Evolutionary conservation across 441 rosid genomes (phyloP).

Genomic region (Adansonia madagascariensis): DNA sequence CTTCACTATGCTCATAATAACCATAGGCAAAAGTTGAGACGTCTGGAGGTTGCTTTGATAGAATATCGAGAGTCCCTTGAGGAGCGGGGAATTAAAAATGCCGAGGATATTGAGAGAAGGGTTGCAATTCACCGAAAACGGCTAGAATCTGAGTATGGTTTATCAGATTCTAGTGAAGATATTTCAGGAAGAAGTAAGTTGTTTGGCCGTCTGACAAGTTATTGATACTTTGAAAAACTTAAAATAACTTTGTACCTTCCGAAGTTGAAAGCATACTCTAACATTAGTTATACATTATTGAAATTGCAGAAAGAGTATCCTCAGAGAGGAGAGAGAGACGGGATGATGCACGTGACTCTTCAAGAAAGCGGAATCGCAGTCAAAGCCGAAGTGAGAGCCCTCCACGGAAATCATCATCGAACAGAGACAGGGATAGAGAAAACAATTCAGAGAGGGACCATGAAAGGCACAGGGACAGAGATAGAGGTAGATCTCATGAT

Average conservation of each 20-base stretch:
- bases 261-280: neutral
- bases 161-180: slow-evolving; percentile 54
- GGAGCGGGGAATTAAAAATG: slow-evolving; percentile 80
- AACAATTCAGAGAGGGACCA: slow-evolving; percentile 53
- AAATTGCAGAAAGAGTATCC: slow-evolving; percentile 60
- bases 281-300: slow-evolving; percentile 2
- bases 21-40: slow-evolving; percentile 87
- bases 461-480: slow-evolving; percentile 56
- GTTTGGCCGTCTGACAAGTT: neutral
- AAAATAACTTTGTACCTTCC: neutral
- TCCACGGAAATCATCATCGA: slow-evolving; percentile 59
- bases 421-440: slow-evolving; percentile 67
- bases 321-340: slow-evolving; percentile 67
- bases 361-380: slow-evolving; percentile 81
- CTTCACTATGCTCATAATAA: slow-evolving; percentile 34
- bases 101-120: slow-evolving; percentile 91
- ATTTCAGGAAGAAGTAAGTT: slow-evolving; percentile 53
- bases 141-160: slow-evolving; percentile 79
- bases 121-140: slow-evolving; percentile 75
- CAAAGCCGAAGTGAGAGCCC: slow-evolving; percentile 76
- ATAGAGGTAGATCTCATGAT: slow-evolving; percentile 38
- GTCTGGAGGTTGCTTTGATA: slow-evolving; percentile 90
- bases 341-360: slow-evolving; percentile 63
- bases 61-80: slow-evolving; percentile 97
- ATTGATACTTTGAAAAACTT: neutral